Percentiles rank a stretch among this genome's conserved stretches.
phyloP scores from a whole-genome alignment of 192 early-diverging fungal genomes.

The Coemansia guatemalensis region DNA sequence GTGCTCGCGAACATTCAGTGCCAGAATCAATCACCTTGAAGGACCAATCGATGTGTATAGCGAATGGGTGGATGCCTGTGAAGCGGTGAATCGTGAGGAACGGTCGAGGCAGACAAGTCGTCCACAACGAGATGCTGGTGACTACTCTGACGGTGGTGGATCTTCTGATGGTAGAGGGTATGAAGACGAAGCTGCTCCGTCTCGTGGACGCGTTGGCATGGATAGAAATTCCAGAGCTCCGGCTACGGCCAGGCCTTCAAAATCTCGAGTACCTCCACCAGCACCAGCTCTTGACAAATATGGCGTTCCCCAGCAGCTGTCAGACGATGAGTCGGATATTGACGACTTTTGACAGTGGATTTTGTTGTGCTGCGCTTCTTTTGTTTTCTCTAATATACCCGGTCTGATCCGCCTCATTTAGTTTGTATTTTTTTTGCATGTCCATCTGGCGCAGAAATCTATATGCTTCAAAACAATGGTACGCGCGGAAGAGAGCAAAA shows the following conservation, averaged over 20 bases:
- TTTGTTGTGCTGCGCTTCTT: too few species aligned
- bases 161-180: too few species aligned
- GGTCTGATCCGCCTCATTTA: not conserved
- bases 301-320: slow-evolving; percentile 29
- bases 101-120: too few species aligned
- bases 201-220: too few species aligned
- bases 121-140: not conserved
- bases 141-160: not conserved
- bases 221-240: too few species aligned
- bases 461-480: slow-evolving; percentile 4
- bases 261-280: not conserved
- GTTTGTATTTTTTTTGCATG: not conserved
- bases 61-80: slow-evolving; percentile 87
- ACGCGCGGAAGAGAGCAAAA: not conserved
- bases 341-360: slow-evolving; percentile 25
- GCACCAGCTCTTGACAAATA: slow-evolving; percentile 19
- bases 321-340: slow-evolving; percentile 35
- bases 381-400: too few species aligned
- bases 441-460: not conserved
- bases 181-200: too few species aligned
- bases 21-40: slow-evolving; percentile 66
- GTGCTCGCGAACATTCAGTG: slow-evolving; percentile 74
- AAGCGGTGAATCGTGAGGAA: slow-evolving; percentile 47
- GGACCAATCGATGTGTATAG: slow-evolving; percentile 88
- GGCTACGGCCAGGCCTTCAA: too few species aligned